Percentiles rank a stretch among this genome's conserved stretches.
phyloP scores from a whole-genome alignment of 1,139 yeast genomes.

The Blastobotrys indianensis region DNA sequence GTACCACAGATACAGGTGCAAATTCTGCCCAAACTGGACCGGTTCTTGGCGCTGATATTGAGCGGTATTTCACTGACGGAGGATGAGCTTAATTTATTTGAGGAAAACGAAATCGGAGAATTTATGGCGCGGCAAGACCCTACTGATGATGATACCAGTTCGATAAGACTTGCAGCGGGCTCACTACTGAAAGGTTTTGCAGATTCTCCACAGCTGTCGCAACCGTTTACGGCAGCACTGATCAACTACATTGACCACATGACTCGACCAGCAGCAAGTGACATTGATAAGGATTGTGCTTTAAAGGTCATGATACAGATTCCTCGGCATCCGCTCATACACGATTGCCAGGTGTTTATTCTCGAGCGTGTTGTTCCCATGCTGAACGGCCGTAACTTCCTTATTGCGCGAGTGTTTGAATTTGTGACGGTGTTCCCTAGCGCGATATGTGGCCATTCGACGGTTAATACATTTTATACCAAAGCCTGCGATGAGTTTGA shows the following conservation, averaged over 20 bases:
- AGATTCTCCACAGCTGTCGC: neutral
- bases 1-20: too few species aligned
- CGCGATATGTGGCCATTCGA: neutral
- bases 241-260: neutral
- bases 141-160: constrained; percentile 10
- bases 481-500: neutral
- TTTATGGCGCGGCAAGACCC: constrained; percentile 6
- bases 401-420: constrained; percentile 7
- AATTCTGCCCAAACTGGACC: too few species aligned
- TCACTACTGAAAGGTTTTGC: too few species aligned
- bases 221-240: neutral
- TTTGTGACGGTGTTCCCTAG: neutral
- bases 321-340: neutral
- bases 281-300: constrained; percentile 6
- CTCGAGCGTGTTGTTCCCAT: neutral
- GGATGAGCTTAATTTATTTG: constrained; percentile 14
- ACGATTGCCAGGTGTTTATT: neutral
- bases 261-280: too few species aligned
- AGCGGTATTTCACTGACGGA: constrained; percentile 1
- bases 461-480: neutral
- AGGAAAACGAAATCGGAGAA: constrained; percentile 13
- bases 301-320: constrained; percentile 3
- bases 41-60: too few species aligned
- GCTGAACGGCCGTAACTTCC: neutral
- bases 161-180: neutral